Base-by-base conservation (phyloP, 148 eudicot genomes). In the Fallopia convolvulus region DNA sequence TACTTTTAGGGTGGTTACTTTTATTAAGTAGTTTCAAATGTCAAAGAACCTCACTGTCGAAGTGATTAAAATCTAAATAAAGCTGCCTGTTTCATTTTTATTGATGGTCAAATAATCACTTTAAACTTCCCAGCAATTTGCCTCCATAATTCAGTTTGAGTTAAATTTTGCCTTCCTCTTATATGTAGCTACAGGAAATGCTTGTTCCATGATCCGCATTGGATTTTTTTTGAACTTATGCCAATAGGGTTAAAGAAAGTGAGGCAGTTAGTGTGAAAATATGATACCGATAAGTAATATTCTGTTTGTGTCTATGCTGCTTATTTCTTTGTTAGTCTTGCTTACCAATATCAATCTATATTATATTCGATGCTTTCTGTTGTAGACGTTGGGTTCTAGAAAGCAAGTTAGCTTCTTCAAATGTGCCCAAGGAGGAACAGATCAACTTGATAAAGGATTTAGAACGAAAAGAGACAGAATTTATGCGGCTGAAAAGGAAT, bases 351-450 rank as follows among this genome's bases (percentile, higher is more conserved):
- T 36, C 39, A 68, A 68, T 39, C 72, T 14, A 6, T 68, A 32
- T 14, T 17, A 68, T 68, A 15, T 68, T 8, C 39, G 46, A 33
- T 17, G 72, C 44, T 68, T 68, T 68, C 44, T 72, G 48, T 80
- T 86, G 79, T 87, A 93, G 98, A 92, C 88, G 98, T 18, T 91
- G 89, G 92, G 81, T 91, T 76, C 83, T 93, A 81, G 98, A 93
- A 82, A 90, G 81, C 77, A 85, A 88, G 87, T 82, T 93, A 77
- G 98, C 98, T 50, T 84, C 98, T 86, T 90, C 98, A 63, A 93
- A 91, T 86, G 98, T 93, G 79, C 91, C 98, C 49, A 81, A 89
- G 82, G 98, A 93, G 86, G 98, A 93, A 86, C 98, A 93, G 74
- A 85, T 91, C 52, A 89, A 85, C 84, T 75, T 90, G 82, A 79